A percentile compares a stretch with the other conserved stretches of the same genome.
Evolutionary conservation across 2,329 filamentous ascomycete genomes (phyloP).

Genomic region (Ophiocordyceps australis): DNA sequence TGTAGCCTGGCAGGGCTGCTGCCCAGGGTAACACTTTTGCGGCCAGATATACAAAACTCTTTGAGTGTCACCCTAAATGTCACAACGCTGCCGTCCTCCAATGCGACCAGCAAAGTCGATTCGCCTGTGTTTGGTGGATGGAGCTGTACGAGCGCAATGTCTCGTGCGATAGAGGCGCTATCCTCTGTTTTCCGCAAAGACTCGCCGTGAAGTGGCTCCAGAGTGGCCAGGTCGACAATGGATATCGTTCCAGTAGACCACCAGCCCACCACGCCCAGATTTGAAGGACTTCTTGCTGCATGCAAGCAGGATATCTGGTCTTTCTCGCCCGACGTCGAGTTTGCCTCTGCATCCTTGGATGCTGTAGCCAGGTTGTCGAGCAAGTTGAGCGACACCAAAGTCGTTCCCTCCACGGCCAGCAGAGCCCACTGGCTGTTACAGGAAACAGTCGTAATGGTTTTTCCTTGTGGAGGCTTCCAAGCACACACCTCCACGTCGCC

Average conservation of each 20-base stretch:
- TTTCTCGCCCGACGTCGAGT: constrained; percentile 12
- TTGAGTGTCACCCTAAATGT: constrained; percentile 54
- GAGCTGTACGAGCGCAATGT: constrained; percentile 62
- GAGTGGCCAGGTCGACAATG: constrained; percentile 47
- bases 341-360: constrained; percentile 40
- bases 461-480: constrained; percentile 33
- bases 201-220: constrained; percentile 49
- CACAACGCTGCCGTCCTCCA: constrained; percentile 83
- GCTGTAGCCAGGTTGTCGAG: constrained; percentile 35
- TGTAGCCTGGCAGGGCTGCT: constrained; percentile 73
- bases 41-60: constrained; percentile 46
- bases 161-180: constrained; percentile 63
- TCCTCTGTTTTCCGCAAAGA: constrained; percentile 41
- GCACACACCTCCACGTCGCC: constrained; percentile 31
- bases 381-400: constrained; percentile 51
- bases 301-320: constrained; percentile 80
- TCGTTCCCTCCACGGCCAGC: constrained; percentile 59
- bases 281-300: constrained; percentile 42
- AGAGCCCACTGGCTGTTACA: constrained; percentile 53
- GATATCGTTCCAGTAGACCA: constrained; percentile 72
- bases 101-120: constrained; percentile 70
- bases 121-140: constrained; percentile 38
- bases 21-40: constrained; percentile 71
- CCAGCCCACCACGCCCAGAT: constrained; percentile 66
- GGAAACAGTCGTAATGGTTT: constrained; percentile 60